These are phyloP conservation scores for Thalassia testudinum DNA, from an alignment of 116 monocot species.

Conservation along the genomic window DNA sequence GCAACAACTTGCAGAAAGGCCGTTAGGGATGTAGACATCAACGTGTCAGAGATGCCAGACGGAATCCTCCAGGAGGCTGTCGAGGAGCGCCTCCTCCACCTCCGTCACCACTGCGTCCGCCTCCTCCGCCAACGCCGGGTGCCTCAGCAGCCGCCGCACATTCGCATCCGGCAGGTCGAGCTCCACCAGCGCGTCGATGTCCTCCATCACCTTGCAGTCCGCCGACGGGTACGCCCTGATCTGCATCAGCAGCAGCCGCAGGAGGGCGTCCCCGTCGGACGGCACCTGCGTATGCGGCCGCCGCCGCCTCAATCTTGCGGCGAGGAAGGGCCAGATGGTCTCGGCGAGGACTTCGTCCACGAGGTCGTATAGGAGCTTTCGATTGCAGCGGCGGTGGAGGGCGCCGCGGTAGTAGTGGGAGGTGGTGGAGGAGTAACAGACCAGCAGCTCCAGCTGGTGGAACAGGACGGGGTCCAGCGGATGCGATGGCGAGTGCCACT, in stretches of 20 bases:
- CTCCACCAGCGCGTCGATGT: slow-evolving; percentile 14
- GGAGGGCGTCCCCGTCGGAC: slow-evolving; percentile 6
- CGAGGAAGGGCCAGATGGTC: slow-evolving; percentile 6
- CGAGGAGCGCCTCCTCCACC: slow-evolving; percentile 6
- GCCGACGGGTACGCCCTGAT: slow-evolving; percentile 5
- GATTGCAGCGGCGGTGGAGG: slow-evolving; percentile 13
- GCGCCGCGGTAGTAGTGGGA: background rate
- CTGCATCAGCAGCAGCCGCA: slow-evolving; percentile 3
- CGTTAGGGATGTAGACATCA: too few species aligned
- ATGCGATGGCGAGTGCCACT: slow-evolving; percentile 32
- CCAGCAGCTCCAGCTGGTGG: slow-evolving; percentile 61
- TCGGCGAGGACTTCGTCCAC: slow-evolving; percentile 16
- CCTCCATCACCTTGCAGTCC: slow-evolving; percentile 7
- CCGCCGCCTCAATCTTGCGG: background rate
- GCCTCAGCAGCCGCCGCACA: slow-evolving; percentile 11
- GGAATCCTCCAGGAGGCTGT: slow-evolving; percentile 11
- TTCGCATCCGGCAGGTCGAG: slow-evolving; percentile 10
- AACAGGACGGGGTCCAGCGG: slow-evolving; percentile 65
- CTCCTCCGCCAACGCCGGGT: slow-evolving; percentile 14
- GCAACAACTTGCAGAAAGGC: too few species aligned
- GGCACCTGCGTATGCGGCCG: too few species aligned
- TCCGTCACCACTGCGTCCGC: slow-evolving; percentile 8
- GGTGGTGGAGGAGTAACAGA: too few species aligned
- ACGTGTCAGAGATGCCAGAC: too few species aligned
- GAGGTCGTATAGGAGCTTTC: slow-evolving; percentile 24